phyloP scores from a whole-genome alignment of 2,329 filamentous ascomycete genomes.

The Colletotrichum incanum region DNA sequence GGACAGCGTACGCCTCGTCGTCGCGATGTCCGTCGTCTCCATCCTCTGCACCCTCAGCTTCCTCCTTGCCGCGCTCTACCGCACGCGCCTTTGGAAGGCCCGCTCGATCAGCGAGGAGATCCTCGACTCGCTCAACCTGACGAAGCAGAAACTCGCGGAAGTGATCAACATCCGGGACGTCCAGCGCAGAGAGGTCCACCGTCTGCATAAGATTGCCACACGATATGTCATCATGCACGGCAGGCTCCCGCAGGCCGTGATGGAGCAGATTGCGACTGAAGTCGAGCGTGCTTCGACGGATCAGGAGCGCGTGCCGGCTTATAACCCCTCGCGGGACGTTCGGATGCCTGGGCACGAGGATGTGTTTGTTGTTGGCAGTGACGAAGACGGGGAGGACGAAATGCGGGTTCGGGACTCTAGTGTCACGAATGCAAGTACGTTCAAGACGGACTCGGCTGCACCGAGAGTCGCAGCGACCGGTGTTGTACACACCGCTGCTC shows the following conservation, averaged over 20 bases:
- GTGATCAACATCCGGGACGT: background rate
- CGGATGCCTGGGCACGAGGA: background rate
- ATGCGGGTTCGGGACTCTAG: background rate
- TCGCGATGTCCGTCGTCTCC: background rate
- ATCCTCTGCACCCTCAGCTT: background rate
- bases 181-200: background rate
- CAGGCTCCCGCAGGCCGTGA: background rate
- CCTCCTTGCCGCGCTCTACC: background rate
- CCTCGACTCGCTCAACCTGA: background rate
- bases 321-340: too few species aligned
- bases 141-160: background rate
- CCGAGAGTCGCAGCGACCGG: background rate
- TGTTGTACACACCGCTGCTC: background rate
- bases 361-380: background rate
- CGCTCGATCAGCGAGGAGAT: background rate
- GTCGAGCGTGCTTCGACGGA: background rate
- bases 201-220: background rate
- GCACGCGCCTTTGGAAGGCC: background rate
- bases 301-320: background rate
- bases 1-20: background rate
- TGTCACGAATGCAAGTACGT: background rate
- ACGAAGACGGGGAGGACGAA: background rate
- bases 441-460: conserved; percentile 1
- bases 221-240: background rate
- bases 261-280: background rate